These are phyloP conservation scores for Nicotiana knightiana DNA, from an alignment of 257 asterid species.

Conservation along the genomic window DNA sequence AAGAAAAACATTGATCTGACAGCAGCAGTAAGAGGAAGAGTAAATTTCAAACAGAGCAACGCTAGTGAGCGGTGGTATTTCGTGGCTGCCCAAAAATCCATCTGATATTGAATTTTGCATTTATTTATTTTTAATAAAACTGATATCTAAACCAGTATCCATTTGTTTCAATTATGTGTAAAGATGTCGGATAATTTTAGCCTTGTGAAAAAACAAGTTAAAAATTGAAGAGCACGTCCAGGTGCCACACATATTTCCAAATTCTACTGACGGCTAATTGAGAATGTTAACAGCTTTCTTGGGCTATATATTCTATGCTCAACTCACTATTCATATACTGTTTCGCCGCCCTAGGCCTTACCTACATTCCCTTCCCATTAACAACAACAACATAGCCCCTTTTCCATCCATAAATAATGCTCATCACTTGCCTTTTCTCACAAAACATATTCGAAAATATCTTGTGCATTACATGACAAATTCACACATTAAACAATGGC, in stretches of 20 bases:
- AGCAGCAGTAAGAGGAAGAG: constrained; percentile 2
- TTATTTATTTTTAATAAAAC: too few relatives aligned
- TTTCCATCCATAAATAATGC: not conserved
- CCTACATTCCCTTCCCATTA: not conserved
- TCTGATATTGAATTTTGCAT: not conserved
- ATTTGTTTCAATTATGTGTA: too few relatives aligned
- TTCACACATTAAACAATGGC: not conserved
- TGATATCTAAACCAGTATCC: too few relatives aligned
- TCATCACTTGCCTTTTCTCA: not conserved
- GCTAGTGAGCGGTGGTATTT: constrained; percentile 2
- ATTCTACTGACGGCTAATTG: not conserved
- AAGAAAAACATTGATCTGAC: not conserved
- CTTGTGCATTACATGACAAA: not conserved
- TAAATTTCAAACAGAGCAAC: constrained; percentile 5
- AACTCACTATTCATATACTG: not conserved
- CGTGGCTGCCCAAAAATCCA: constrained; percentile 12
- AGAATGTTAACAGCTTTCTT: not conserved
- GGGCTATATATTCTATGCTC: not conserved
- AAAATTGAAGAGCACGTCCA: too few relatives aligned
- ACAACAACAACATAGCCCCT: not conserved
- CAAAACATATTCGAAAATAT: not conserved
- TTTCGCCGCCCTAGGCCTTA: not conserved
- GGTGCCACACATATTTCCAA: too few relatives aligned
- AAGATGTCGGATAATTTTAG: not conserved
- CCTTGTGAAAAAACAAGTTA: not conserved